Evolutionary conservation across 78 protist species (phyloP).

Genomic region (Dictyostelium firmibasis): DNA sequence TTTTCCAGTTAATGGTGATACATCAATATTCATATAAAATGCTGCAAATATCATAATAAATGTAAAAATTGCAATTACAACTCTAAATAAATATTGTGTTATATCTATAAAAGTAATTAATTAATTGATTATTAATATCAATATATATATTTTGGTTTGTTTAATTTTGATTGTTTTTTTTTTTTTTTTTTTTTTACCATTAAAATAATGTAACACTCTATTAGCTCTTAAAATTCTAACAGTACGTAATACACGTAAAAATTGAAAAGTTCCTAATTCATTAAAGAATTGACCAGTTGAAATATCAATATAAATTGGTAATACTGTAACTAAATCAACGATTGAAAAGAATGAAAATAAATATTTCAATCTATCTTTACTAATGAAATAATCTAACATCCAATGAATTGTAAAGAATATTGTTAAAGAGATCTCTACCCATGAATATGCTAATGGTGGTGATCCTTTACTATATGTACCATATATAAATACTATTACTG

Average conservation of each 20-base stretch:
- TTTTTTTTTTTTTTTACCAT: not conserved
- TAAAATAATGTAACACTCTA: constrained; percentile 70
- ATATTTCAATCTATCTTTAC: constrained; percentile 61
- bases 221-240: constrained; percentile 70
- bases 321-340: constrained; percentile 50
- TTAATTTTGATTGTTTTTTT: no score
- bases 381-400: constrained; percentile 67
- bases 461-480: constrained; percentile 26
- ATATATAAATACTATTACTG: constrained; percentile 61
- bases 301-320: constrained; percentile 69
- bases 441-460: constrained; percentile 50
- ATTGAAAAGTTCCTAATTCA: constrained; percentile 57
- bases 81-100: constrained; percentile 68
- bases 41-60: constrained; percentile 72
- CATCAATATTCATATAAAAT: constrained; percentile 74
- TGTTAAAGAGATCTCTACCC: constrained; percentile 42
- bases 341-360: constrained; percentile 67
- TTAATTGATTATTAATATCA: no score
- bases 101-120: constrained; percentile 27
- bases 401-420: constrained; percentile 68
- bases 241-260: constrained; percentile 67
- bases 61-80: constrained; percentile 72
- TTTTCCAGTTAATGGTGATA: not conserved
- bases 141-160: no score
- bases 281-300: constrained; percentile 37